Evolutionary conservation across 208 protist species (phyloP).

Genomic region (Leishmania tarentolae): DNA sequence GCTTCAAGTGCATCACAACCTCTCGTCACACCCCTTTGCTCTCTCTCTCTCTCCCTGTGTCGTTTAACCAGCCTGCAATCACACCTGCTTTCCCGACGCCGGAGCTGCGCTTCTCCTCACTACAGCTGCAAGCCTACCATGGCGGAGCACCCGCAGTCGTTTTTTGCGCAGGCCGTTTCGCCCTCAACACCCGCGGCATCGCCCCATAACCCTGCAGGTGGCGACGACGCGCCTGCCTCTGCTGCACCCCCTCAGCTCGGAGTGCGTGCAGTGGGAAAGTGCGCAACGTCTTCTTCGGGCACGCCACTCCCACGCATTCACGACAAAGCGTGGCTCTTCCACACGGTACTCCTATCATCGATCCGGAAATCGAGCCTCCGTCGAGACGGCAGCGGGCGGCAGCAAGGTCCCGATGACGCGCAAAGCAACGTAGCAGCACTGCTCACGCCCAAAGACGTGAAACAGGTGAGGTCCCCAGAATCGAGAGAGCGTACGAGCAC

Average conservation of each 20-base stretch:
- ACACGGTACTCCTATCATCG: background rate
- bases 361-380: background rate
- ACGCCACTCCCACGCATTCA: background rate
- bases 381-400: background rate
- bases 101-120: too few species aligned
- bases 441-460: background rate
- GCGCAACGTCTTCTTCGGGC: background rate
- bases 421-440: background rate
- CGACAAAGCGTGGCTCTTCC: slow-evolving; percentile 4
- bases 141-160: background rate
- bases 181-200: background rate
- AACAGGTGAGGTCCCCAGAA: background rate
- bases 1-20: background rate
- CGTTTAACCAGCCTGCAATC: background rate
- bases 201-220: too few species aligned
- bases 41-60: background rate
- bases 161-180: background rate
- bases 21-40: background rate
- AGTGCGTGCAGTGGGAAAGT: background rate
- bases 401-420: too few species aligned
- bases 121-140: background rate
- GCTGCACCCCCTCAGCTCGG: background rate
- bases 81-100: background rate
- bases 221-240: background rate
- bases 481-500: background rate